Evolutionary conservation across 116 monocot genomes (phyloP), one percentile per base, ranked within the genome.

Genomic region (Trichopus zeylanicus): DNA sequence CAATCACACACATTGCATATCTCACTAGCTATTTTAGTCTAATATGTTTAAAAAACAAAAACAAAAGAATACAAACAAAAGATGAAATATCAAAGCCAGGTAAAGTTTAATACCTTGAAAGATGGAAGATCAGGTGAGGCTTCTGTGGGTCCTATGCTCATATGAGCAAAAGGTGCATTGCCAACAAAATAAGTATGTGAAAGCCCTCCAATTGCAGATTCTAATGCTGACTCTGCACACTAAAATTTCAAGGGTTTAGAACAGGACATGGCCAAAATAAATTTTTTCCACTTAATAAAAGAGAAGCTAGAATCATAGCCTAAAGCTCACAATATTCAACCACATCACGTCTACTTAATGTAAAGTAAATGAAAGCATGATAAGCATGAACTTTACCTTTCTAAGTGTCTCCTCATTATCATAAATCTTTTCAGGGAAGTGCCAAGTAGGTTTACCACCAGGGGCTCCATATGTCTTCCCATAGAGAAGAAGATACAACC

Each of bases 381-480:
- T 5, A 57, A 8, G 37, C 1, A 34, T 20, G 25, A 20, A 64
- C 35, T 16, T 20, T 76, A 93, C 95, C 84, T 81, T 49, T 64
- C 86, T 76, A 56, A 95, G 26, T 48, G 90, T 86, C 29, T 78
- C 84, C 77, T 95, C 95, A 53, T 86, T 86, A 78, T 87, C 90
- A 63, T 95, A 87, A 38, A 81, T 64, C 67, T 95, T 95, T 62
- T 95, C 90, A 26, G 95, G 95, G 55, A 95, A 95, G 77, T 95
- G 95, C 90, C 95, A 95, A 64, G 72, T 74, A 58, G 74, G 81
- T 31, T 89, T 81, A 11, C 75, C 52, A 15, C 66, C 78, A 81
- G 75, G 57, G 66, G 61, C 55, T 55, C 90, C 87, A 74, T 66
- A 77, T 42, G 89, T 33, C 27, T 47, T 70, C 35, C 95, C 95